Evolutionary conservation across 2,329 filamentous ascomycete species (phyloP), one percentile per base, ranked within the genome.

Genomic region (Aspergillus transmontanensis): DNA sequence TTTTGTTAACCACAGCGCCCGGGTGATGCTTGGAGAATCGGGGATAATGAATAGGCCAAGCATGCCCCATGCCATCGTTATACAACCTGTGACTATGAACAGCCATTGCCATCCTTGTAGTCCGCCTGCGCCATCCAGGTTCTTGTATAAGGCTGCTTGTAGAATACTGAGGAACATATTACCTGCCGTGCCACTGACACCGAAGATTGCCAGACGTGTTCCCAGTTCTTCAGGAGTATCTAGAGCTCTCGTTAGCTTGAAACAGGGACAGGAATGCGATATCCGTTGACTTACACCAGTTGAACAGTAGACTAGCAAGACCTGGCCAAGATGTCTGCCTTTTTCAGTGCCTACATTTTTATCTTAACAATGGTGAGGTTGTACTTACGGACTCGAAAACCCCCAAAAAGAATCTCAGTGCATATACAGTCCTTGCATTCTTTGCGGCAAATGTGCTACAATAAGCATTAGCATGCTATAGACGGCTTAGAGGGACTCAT

Each of bases 361-460:
- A 11, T 34, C 3, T 48, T 19, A 41, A 6, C 1, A n/a, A 6
- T 9, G 16, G 16, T 12, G 28, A 4, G 3, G 23, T 19, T 10
- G 4, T 12, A 53, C 57, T 30, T 58, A 72, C 72, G 1, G 72
- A 71, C 36, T 74, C 74, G 41, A 77, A 73, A 10, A 77, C 68
- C 0, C 76, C 76, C n/a, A 78, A 68, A 63, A 77, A 75, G 59
- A 80, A 80, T 1, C 77, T 69, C 16, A 79, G 63, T 2, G 69
- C 77, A 57, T 76, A 79, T 16, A 79, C 68, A 6, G 73, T 71
- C 26, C 72, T 68, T 0, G 72, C 73, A 28, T 73, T 72, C 7
- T 74, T 68, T 4, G 75, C 72, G 46, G 71, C 69, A 43, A 39
- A 59, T 10, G 57, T 59, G 9, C 57, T 59, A 14, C n/a, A 32